Conservation (phyloP, 176 grass and related monocot species). For the Musa itinerans region DNA sequence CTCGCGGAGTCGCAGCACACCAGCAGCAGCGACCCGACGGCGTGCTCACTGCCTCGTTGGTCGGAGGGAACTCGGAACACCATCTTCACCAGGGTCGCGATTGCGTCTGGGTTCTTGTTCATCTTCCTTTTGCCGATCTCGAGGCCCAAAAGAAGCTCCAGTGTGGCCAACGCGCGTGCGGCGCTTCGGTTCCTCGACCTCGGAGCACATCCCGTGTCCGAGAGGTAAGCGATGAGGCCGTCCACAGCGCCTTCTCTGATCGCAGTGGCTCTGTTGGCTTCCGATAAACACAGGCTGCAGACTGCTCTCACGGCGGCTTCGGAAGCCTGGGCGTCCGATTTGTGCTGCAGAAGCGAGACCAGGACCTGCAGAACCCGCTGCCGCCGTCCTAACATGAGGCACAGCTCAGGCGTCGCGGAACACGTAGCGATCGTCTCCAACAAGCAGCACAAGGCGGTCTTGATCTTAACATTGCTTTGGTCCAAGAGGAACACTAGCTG, state of each 20-base stretch:
- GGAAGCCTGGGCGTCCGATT: not conserved
- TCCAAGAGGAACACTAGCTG: not conserved
- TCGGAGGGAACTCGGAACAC: slow-evolving; percentile 66
- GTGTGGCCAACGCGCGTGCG: slow-evolving; percentile 40
- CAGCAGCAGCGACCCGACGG: slow-evolving; percentile 55
- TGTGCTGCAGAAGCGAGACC: slow-evolving; percentile 18
- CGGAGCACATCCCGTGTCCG: not conserved
- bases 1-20: slow-evolving; percentile 45
- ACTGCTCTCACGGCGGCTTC: slow-evolving; percentile 29
- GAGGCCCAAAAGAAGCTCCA: slow-evolving; percentile 44
- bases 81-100: slow-evolving; percentile 54
- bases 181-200: not conserved
- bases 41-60: slow-evolving; percentile 71
- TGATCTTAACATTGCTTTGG: not conserved
- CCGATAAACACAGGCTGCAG: slow-evolving; percentile 7
- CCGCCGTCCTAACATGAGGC: not conserved
- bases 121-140: slow-evolving; percentile 43
- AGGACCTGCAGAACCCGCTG: slow-evolving; percentile 13
- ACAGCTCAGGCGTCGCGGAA: slow-evolving; percentile 6
- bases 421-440: slow-evolving; percentile 13
- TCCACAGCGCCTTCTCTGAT: slow-evolving; percentile 26
- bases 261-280: slow-evolving; percentile 16
- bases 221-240: slow-evolving; percentile 27
- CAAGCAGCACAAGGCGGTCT: slow-evolving; percentile 11
- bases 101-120: slow-evolving; percentile 26